Base-by-base conservation (phyloP, 2,329 filamentous ascomycete genomes). In the Chaetomium olivaceum region DNA sequence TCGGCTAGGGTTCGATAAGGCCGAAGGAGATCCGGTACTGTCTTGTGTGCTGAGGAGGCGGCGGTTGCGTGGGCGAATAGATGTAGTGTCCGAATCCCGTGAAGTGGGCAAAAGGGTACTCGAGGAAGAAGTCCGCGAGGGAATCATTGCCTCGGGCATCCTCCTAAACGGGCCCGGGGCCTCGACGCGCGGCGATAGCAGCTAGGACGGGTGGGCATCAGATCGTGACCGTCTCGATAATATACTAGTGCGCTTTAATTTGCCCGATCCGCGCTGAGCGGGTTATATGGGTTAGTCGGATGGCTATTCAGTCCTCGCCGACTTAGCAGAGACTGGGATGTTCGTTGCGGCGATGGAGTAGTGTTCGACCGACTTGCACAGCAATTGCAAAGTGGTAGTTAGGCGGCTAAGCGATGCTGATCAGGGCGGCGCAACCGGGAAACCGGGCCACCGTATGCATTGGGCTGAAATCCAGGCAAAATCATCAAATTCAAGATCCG, bases 11-110 rank as follows among this genome's bases (percentile, higher is more conserved):
- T 68, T 69, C 9, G 74, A 70, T 43, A 72, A 62, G 25, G 73
- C 64, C 3, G 73, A 74, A 16, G 74, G 69, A 33, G 70, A 69
- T 39, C 73, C 72, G 21, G 68, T 63, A 61, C 73, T 71, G 48
- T 73, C 72, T 63, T 72, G 73, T 21, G 74, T 71, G 66, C 75
- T 77, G 59, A 76, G 75, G 36, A 78, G 76, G 57, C 80, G 82
- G 63, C 84, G 81, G 68, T 84, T 85, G 65, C 85, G 83, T 62
- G 83, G 80, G 29, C 84, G 82, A 63, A 80, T 71, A 29, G 77
- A 75, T 64, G 73, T 71, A 29, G 79, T 72, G 64, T 79, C 78
- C 67, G 79, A 74, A 69, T 80, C 78, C 65, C 76, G 77, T 58
- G 79, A 77, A 69, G 79, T 74, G 51, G 81, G 76, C 60, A 78